These are phyloP conservation scores for Candida insectalens DNA, from an alignment of 805 yeast genomes.

Conservation along the genomic window DNA sequence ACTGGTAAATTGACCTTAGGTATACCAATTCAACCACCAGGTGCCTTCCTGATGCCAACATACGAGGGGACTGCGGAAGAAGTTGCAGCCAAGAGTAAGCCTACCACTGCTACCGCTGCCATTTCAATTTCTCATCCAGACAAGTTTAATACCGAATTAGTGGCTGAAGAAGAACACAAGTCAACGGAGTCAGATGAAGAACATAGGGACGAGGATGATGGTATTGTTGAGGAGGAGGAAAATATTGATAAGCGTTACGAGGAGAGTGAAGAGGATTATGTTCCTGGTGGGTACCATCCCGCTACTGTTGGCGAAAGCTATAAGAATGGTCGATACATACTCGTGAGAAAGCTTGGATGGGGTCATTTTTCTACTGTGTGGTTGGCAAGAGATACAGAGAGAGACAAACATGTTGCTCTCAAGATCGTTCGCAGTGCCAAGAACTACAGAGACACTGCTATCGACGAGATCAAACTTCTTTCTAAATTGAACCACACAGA, in stretches of 20 bases:
- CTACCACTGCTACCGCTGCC: neutral
- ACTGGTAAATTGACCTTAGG: neutral
- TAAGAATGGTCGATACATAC: slow-evolving; percentile 57
- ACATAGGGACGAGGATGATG: slow-evolving; percentile 27
- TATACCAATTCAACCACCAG: too few relatives aligned
- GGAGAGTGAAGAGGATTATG: slow-evolving; percentile 79
- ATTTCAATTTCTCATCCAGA: too few relatives aligned
- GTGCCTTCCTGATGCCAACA: too few relatives aligned
- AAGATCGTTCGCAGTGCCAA: slow-evolving; percentile 88
- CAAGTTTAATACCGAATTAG: neutral
- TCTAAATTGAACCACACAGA: slow-evolving; percentile 55
- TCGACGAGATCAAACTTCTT: slow-evolving; percentile 82
- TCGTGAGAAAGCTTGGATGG: slow-evolving; percentile 94
- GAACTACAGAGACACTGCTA: slow-evolving; percentile 87
- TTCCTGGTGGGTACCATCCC: slow-evolving; percentile 93
- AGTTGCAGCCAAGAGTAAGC: neutral
- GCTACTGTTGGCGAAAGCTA: slow-evolving; percentile 80
- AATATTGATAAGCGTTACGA: slow-evolving; percentile 44
- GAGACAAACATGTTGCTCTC: slow-evolving; percentile 76
- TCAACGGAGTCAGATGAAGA: neutral
- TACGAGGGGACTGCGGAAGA: too few relatives aligned
- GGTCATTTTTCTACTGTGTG: slow-evolving; percentile 97
- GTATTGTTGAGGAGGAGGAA: slow-evolving; percentile 28
- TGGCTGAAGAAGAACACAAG: neutral
- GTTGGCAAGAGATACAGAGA: slow-evolving; percentile 61